phyloP scores from a whole-genome alignment of 129 eudicot species.

The Arctium minus region DNA sequence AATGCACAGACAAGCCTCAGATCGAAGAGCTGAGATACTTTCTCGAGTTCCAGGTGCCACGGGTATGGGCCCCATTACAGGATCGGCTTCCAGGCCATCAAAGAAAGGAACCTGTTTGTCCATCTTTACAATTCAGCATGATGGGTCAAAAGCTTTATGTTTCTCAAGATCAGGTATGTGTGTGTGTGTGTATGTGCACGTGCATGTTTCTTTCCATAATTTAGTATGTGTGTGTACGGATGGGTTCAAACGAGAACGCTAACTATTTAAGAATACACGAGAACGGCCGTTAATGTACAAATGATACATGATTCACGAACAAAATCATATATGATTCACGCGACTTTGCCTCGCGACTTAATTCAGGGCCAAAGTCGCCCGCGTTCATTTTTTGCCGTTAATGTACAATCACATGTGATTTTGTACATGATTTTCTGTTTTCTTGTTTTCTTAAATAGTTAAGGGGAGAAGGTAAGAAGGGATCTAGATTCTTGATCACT shows the following conservation, averaged over 20 bases:
- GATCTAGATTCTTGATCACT: too few species aligned
- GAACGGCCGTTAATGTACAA: too few species aligned
- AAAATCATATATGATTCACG: too few species aligned
- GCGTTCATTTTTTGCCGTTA: too few species aligned
- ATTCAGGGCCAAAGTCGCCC: too few species aligned
- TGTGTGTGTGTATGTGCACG: background rate
- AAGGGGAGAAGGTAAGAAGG: too few species aligned
- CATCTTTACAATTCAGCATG: constrained; percentile 68
- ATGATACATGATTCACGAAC: too few species aligned
- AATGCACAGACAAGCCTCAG: constrained; percentile 63
- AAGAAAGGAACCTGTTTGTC: constrained; percentile 80
- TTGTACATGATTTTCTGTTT: background rate
- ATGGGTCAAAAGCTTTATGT: constrained; percentile 76
- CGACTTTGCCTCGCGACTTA: too few species aligned
- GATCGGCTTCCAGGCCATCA: constrained; percentile 54
- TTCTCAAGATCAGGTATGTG: constrained; percentile 64
- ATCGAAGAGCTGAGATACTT: constrained; percentile 68
- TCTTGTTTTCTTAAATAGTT: too few species aligned
- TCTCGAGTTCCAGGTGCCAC: constrained; percentile 68
- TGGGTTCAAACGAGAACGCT: too few species aligned
- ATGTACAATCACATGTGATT: too few species aligned
- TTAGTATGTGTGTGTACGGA: background rate
- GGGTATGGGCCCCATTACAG: constrained; percentile 65
- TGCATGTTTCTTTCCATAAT: background rate
- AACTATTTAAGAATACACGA: too few species aligned